Conservation (phyloP, 305 asterid genomes). For the Lippia alba region DNA sequence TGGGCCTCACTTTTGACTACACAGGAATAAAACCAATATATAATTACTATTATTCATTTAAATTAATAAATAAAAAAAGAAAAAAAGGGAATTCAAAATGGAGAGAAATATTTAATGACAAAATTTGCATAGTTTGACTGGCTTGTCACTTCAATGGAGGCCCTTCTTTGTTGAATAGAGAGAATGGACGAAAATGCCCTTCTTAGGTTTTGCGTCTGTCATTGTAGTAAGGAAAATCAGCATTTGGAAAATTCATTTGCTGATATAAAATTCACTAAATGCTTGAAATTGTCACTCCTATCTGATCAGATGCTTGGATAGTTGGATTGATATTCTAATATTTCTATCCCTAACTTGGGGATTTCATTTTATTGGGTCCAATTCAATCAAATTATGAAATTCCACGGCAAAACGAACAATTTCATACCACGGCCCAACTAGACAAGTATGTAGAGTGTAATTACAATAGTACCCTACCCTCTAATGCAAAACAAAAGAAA, state of each 20-base stretch:
- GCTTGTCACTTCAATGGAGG: slow-evolving; percentile 60
- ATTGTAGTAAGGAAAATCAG: not conserved
- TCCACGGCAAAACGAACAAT: no score
- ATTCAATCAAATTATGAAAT: no score
- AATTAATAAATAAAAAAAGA: slow-evolving; percentile 3
- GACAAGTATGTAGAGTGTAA: no score
- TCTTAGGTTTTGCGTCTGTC: not conserved
- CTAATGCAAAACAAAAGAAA: no score
- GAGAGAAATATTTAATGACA: slow-evolving; percentile 14
- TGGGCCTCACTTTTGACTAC: slow-evolving; percentile 46
- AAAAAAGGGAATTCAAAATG: not conserved
- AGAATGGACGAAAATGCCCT: slow-evolving; percentile 42
- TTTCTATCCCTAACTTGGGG: not conserved
- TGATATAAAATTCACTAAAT: not conserved
- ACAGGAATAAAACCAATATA: not conserved
- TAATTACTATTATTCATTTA: not conserved
- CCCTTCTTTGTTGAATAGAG: slow-evolving; percentile 57
- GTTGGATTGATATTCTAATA: not conserved
- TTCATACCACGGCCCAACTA: no score
- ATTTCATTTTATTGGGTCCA: no score
- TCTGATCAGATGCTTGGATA: slow-evolving; percentile 9
- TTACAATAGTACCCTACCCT: no score
- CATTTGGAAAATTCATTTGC: not conserved
- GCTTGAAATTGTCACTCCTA: not conserved
- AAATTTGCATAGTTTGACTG: slow-evolving; percentile 58